phyloP scores from a whole-genome alignment of 257 asterid genomes.

The Salvia miltiorrhiza region DNA sequence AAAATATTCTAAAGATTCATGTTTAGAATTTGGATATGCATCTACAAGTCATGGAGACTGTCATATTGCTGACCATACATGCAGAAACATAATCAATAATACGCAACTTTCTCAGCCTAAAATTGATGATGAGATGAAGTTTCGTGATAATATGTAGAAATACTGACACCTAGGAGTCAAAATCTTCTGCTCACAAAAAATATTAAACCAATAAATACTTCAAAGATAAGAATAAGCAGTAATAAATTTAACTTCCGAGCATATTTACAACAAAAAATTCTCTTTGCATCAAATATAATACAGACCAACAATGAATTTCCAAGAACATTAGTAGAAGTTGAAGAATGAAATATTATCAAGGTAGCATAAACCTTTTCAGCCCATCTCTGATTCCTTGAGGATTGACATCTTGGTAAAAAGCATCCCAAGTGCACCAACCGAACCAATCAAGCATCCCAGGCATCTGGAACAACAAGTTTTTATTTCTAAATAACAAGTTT shows the following conservation, averaged over 20 bases:
- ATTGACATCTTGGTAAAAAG: constrained; percentile 48
- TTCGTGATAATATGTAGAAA: background rate
- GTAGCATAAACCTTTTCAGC: constrained; percentile 28
- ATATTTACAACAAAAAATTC: background rate
- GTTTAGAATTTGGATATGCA: constrained; percentile 1
- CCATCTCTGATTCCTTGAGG: constrained; percentile 49
- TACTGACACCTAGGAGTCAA: background rate
- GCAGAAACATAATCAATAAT: background rate
- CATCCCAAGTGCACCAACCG: constrained; percentile 63
- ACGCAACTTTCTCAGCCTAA: background rate
- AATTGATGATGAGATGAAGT: background rate
- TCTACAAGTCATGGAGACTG: background rate
- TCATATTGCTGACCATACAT: background rate
- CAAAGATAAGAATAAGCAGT: background rate
- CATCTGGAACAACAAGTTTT: constrained; percentile 28
- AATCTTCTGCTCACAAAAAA: background rate
- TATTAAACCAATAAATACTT: background rate
- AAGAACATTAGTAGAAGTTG: background rate
- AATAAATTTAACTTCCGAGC: background rate
- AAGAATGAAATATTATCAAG: background rate
- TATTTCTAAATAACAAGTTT: background rate
- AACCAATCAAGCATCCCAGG: constrained; percentile 47
- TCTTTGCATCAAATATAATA: background rate
- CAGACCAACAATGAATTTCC: background rate
- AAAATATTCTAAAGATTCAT: background rate